phyloP scores from a whole-genome alignment of 495 filamentous ascomycete genomes.

The Podospora didyma region DNA sequence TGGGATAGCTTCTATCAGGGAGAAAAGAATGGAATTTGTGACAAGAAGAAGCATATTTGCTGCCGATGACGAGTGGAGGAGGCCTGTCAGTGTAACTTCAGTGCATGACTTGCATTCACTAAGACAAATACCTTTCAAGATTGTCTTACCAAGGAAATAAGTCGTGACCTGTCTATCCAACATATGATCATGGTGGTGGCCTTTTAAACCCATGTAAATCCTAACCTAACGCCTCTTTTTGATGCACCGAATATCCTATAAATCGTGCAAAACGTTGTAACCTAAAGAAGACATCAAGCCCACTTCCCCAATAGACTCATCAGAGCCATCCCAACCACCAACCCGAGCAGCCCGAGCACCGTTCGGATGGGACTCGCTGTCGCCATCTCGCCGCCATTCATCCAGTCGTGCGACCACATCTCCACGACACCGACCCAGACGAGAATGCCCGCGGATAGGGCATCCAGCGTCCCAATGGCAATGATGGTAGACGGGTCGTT shows the following conservation, averaged over 20 bases:
- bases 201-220: no score
- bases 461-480: slow-evolving; percentile 55
- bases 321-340: slow-evolving; percentile 22
- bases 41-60: no score
- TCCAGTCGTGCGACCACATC: slow-evolving; percentile 58
- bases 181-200: no score
- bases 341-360: slow-evolving; percentile 12
- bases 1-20: no score
- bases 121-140: no score
- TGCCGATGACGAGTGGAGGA: no score
- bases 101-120: no score
- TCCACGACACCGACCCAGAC: slow-evolving; percentile 58
- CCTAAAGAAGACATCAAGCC: slow-evolving; percentile 15
- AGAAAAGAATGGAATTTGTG: no score
- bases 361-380: slow-evolving; percentile 18
- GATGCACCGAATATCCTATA: neutral
- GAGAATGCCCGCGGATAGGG: slow-evolving; percentile 54
- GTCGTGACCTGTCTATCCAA: no score
- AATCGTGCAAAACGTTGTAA: neutral
- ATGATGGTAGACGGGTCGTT: slow-evolving; percentile 51
- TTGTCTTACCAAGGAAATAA: no score
- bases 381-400: slow-evolving; percentile 32
- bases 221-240: no score
- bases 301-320: slow-evolving; percentile 35
- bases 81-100: no score